Conservation (phyloP, 495 filamentous ascomycete species). For the Hyaloscypha finlandica region DNA sequence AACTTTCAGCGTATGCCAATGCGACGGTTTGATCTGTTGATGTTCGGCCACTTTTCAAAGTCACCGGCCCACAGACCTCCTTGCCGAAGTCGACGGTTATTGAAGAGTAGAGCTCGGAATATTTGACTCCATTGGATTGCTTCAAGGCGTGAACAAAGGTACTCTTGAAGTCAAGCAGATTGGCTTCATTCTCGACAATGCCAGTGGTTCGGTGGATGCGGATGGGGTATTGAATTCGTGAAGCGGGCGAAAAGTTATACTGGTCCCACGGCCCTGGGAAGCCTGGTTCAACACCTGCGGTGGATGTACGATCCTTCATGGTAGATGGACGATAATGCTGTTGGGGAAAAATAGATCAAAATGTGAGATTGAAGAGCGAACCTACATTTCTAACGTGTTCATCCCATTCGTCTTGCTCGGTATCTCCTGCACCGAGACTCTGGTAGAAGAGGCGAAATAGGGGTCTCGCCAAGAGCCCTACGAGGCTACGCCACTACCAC, state of each 20-base stretch:
- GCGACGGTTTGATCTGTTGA: background rate
- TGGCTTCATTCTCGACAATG: background rate
- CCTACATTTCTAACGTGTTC: background rate
- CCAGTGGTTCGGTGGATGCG: background rate
- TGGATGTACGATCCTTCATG: too few species aligned
- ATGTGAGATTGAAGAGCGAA: too few species aligned
- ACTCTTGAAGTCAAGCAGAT: background rate
- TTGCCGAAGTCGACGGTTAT: slow-evolving; percentile 12
- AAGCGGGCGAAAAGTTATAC: slow-evolving; percentile 6
- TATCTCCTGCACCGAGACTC: too few species aligned
- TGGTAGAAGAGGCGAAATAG: too few species aligned
- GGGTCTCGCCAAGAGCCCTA: too few species aligned
- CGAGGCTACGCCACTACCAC: too few species aligned
- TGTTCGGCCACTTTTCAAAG: background rate
- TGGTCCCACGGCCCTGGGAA: slow-evolving; percentile 12
- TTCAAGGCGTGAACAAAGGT: too few species aligned
- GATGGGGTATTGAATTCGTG: slow-evolving; percentile 3
- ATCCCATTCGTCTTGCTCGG: too few species aligned
- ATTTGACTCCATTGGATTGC: background rate
- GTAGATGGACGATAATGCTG: too few species aligned
- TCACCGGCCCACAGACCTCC: slow-evolving; percentile 12
- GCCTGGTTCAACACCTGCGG: background rate
- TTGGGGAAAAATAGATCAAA: too few species aligned
- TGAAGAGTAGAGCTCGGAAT: background rate
- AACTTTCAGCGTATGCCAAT: slow-evolving; percentile 7